Base-by-base conservation (phyloP, 441 rosid species). In the Euphorbia celastroides region DNA sequence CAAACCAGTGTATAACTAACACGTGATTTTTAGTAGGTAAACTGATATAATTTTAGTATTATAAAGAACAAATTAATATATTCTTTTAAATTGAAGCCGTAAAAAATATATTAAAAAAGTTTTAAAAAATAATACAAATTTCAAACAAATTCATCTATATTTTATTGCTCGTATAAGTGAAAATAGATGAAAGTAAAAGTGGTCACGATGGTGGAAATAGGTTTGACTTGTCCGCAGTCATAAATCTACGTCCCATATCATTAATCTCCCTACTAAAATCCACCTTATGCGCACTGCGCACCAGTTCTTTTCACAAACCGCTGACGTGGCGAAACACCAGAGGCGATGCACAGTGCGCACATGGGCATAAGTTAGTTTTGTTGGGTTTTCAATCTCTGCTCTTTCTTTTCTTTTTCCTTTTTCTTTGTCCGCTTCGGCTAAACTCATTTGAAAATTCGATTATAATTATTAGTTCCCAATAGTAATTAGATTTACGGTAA, bases 401-500 rank as follows among this genome's bases (percentile, higher is more conserved):
- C 51, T 59, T 41, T 54, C 27, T 23, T 14, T 23, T 16, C 12
- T 68, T 32, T 27, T 7, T 51, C 7, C 8, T 17, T 12, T 23
- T 22, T 48, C 34, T 30, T 34, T 70, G 75, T 77, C 75, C 57
- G 73, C 65, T 67, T 38, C 72, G 52, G 61, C 61, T 19, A 32
- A 50, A 12, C 14, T 27, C 25, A 17, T 41, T 8, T 28, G 7
- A 59, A 44, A n/a, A 58, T 7, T 20, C 19, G 11, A 31, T 34
- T 13, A 10, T 7, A 38, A 12, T 22, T 5, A 38, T 19, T 27
- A 26, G 31, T 59, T 60, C 36, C 5, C 60, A 23, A 34, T 32
- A 34, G 51, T 22, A 5, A 34, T 42, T 42, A 42, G 34, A 6
- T 36, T 27, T 12, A 36, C 46, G 30, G 44, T 32, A 57, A 41